Percentiles rank a stretch among this genome's conserved stretches.
Evolutionary conservation across 352 stramenopile genomes (phyloP).

Genomic region (Globisporangium acanthophoron): DNA sequence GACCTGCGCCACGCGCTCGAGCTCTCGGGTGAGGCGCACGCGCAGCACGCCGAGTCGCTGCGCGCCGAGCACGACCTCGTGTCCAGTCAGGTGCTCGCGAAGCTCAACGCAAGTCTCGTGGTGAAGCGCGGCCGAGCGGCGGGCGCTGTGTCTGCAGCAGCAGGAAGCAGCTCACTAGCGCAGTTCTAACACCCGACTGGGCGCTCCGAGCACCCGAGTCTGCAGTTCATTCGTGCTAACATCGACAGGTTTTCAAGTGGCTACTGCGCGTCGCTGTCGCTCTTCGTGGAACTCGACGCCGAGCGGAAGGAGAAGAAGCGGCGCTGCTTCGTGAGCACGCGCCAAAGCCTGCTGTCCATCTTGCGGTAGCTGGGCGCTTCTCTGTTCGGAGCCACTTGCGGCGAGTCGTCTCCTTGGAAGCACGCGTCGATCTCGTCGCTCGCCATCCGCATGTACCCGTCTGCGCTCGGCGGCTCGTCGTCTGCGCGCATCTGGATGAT

Average conservation of each 20-base stretch:
- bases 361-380: not conserved
- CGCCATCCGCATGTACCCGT: constrained; percentile 76
- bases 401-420: not conserved
- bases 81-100: constrained; percentile 32
- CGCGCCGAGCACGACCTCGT: constrained; percentile 16
- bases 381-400: not conserved
- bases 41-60: constrained; percentile 26
- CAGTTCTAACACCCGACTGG: not conserved
- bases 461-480: constrained; percentile 45
- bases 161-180: not conserved
- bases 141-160: not conserved
- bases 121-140: constrained; percentile 18
- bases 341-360: constrained; percentile 41
- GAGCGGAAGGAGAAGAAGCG: constrained; percentile 53
- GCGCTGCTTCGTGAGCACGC: constrained; percentile 44
- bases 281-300: constrained; percentile 14
- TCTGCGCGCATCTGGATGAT: constrained; percentile 4
- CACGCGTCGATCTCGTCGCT: constrained; percentile 44
- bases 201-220: too few relatives aligned
- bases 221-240: too few relatives aligned
- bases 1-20: constrained; percentile 41
- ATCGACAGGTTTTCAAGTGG: not conserved
- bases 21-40: constrained; percentile 23
- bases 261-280: constrained; percentile 2
- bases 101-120: constrained; percentile 39